These are phyloP conservation scores for Senna tora DNA, from an alignment of 306 rosid genomes.

Conservation along the genomic window DNA sequence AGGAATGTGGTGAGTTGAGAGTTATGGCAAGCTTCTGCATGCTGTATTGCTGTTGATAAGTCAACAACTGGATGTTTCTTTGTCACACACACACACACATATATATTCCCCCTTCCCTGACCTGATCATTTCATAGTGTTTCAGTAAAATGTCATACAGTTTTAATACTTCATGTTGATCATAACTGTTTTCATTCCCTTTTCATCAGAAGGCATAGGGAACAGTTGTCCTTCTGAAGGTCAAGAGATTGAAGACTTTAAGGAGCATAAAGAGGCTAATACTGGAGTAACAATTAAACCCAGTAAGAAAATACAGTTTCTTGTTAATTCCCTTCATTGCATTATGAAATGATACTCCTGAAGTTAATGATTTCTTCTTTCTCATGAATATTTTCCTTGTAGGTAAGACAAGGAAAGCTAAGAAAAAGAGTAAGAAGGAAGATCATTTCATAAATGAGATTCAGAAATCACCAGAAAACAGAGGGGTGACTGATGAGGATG, in stretches of 20 bases:
- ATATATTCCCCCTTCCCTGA: not conserved
- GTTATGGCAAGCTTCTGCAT: not conserved
- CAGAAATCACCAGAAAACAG: slow-evolving; percentile 36
- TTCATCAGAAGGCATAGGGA: slow-evolving; percentile 32
- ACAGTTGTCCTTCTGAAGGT: slow-evolving; percentile 19
- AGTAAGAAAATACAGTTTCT: slow-evolving; percentile 19
- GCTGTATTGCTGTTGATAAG: not conserved
- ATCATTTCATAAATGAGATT: slow-evolving; percentile 32
- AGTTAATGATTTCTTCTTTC: slow-evolving; percentile 18
- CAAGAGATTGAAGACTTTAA: slow-evolving; percentile 17
- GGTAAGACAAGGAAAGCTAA: slow-evolving; percentile 59
- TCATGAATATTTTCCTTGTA: slow-evolving; percentile 34
- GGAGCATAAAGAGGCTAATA: slow-evolving; percentile 32
- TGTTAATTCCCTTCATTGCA: not conserved
- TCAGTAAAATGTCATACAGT: not conserved
- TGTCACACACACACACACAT: not conserved
- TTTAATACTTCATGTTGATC: slow-evolving; percentile 8
- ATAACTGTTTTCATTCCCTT: not conserved
- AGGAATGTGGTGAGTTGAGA: slow-evolving; percentile 46
- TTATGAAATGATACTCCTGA: slow-evolving; percentile 14
- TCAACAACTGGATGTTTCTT: not conserved
- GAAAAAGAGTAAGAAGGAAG: slow-evolving; percentile 50
- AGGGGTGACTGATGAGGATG: slow-evolving; percentile 37
- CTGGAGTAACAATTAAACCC: slow-evolving; percentile 23
- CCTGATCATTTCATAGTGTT: not conserved